phyloP scores from a whole-genome alignment of 129 eudicot genomes.

The Scalesia atractyloides region DNA sequence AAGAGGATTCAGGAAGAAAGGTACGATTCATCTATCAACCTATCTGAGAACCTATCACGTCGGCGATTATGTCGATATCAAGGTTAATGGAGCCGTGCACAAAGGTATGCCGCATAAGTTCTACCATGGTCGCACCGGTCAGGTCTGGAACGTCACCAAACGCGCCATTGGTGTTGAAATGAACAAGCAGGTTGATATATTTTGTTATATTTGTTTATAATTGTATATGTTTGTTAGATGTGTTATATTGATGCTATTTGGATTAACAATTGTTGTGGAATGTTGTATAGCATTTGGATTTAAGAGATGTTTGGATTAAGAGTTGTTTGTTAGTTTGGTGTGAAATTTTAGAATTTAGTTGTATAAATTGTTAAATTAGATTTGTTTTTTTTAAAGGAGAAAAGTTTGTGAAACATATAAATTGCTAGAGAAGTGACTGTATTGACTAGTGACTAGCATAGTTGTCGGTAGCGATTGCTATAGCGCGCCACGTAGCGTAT shows the following conservation, averaged over 20 bases:
- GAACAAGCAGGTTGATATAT: constrained; percentile 74
- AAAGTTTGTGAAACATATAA: too few relatives aligned
- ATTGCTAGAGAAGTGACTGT: too few relatives aligned
- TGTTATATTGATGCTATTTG: not conserved
- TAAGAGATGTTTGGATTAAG: too few relatives aligned
- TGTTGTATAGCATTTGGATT: too few relatives aligned
- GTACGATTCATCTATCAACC: constrained; percentile 62
- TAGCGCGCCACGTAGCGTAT: too few relatives aligned
- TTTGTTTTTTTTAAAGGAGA: too few relatives aligned
- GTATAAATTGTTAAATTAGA: too few relatives aligned
- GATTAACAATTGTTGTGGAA: too few relatives aligned
- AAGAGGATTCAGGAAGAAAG: constrained; percentile 77
- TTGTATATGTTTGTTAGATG: not conserved
- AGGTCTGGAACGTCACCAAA: constrained; percentile 93
- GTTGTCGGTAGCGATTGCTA: too few relatives aligned
- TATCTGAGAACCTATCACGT: constrained; percentile 66
- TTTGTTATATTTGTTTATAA: not conserved
- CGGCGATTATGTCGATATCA: constrained; percentile 82
- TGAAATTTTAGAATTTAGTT: too few relatives aligned
- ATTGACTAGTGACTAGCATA: too few relatives aligned
- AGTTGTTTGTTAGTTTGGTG: too few relatives aligned
- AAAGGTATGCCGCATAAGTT: constrained; percentile 97
- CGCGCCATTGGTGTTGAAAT: constrained; percentile 92
- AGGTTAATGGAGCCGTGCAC: constrained; percentile 87
- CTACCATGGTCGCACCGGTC: constrained; percentile 93